phyloP scores from a whole-genome alignment of 441 rosid genomes.

The Euphorbia corollata region DNA sequence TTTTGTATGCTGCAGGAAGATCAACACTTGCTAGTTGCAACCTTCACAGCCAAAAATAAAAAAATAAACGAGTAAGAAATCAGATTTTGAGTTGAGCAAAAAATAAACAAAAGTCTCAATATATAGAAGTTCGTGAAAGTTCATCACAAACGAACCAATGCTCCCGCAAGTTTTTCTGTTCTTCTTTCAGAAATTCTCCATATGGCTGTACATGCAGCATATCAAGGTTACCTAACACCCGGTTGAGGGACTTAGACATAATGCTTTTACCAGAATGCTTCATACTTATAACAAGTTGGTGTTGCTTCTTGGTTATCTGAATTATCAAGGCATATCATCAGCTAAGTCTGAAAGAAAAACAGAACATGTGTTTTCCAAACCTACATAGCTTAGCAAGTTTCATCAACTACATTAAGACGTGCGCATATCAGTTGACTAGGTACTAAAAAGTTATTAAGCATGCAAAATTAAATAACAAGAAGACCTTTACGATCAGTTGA shows the following conservation, averaged over 20 bases:
- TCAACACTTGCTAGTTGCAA: constrained; percentile 54
- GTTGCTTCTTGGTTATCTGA: constrained; percentile 96
- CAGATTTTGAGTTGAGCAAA: constrained; percentile 14
- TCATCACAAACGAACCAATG: constrained; percentile 61
- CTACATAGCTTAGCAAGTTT: neutral
- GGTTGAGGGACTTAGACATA: constrained; percentile 58
- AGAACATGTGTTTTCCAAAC: neutral
- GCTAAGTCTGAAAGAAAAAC: constrained; percentile 22
- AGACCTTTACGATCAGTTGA: constrained; percentile 7
- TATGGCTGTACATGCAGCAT: constrained; percentile 71
- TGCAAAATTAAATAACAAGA: neutral
- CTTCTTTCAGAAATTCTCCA: constrained; percentile 87
- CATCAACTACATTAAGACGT: neutral
- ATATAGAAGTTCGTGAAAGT: constrained; percentile 18
- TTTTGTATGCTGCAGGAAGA: constrained; percentile 63
- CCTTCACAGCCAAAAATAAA: constrained; percentile 31
- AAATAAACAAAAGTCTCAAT: neutral
- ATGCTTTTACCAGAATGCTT: constrained; percentile 78
- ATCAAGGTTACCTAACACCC: constrained; percentile 67
- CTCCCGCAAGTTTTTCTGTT: constrained; percentile 62
- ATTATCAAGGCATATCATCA: constrained; percentile 17
- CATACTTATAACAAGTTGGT: constrained; percentile 78
- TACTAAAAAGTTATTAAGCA: constrained; percentile 7
- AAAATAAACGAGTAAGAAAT: constrained; percentile 20
- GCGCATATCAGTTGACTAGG: constrained; percentile 5